phyloP scores from a whole-genome alignment of 352 stramenopile genomes.

The Globisporangium cederbergense region DNA sequence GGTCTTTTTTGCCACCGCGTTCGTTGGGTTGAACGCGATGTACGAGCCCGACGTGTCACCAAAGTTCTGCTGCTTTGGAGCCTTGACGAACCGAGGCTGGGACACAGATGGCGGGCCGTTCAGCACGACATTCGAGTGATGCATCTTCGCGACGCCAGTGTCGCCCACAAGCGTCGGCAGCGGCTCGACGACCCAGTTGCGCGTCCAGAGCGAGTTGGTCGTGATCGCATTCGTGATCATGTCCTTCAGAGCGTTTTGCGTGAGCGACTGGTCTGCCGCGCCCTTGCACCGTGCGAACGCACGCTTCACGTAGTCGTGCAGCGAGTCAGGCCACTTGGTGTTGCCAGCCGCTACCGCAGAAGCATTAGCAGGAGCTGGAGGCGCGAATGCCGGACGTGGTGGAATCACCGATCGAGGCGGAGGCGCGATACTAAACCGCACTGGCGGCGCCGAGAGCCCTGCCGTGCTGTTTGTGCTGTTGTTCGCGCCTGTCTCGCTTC shows the following conservation, averaged over 20 bases:
- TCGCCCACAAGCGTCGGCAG: constrained; percentile 69
- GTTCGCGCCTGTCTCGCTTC: neutral
- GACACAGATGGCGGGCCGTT: constrained; percentile 4
- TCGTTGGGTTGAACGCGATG: constrained; percentile 44
- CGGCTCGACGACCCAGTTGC: constrained; percentile 76
- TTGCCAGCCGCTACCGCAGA: constrained; percentile 23
- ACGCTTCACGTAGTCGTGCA: constrained; percentile 86
- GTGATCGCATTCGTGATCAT: constrained; percentile 84
- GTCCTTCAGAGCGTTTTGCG: constrained; percentile 78
- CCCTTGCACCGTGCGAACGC: constrained; percentile 80
- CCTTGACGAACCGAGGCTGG: constrained; percentile 10
- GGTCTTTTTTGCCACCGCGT: constrained; percentile 36
- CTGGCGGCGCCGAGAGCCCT: constrained; percentile 26
- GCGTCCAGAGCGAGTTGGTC: constrained; percentile 80
- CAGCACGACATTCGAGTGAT: constrained; percentile 8
- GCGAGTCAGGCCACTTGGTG: constrained; percentile 76
- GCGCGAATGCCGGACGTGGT: constrained; percentile 9
- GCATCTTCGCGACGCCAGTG: constrained; percentile 21
- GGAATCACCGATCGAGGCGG: constrained; percentile 17
- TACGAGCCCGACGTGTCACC: constrained; percentile 25
- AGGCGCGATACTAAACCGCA: constrained; percentile 42
- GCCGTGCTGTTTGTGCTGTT: constrained; percentile 19
- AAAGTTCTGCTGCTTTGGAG: constrained; percentile 12
- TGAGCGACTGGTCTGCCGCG: constrained; percentile 68
- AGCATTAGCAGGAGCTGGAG: constrained; percentile 14